Percentiles rank a stretch among this genome's conserved stretches.
Evolutionary conservation across 139 green algal genomes (phyloP).

Genomic region (Medakamo hakoo): DNA sequence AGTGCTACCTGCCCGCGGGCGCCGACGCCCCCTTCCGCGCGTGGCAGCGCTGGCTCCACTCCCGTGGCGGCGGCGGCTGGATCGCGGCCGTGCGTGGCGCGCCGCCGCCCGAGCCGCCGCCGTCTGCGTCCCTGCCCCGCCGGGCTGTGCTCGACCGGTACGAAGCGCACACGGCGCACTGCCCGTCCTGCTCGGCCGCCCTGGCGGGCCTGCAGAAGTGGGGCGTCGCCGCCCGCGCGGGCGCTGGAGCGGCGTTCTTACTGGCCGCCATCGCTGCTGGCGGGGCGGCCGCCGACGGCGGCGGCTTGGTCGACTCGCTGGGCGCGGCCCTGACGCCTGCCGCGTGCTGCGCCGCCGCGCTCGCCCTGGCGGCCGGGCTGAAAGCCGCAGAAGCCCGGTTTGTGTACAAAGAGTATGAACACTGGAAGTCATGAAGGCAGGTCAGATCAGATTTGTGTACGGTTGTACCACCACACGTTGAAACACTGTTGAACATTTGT

Average conservation of each 20-base stretch:
- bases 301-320: background rate
- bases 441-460: too few relatives aligned
- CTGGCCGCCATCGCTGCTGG: background rate
- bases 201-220: background rate
- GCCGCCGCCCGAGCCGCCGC: background rate
- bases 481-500: too few relatives aligned
- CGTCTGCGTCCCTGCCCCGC: background rate
- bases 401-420: background rate
- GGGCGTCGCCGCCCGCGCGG: too few relatives aligned
- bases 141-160: background rate
- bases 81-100: too few relatives aligned
- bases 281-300: too few relatives aligned
- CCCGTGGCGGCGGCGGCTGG: background rate
- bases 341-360: too few relatives aligned
- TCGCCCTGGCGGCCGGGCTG: too few relatives aligned
- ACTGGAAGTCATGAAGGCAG: too few relatives aligned
- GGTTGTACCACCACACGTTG: too few relatives aligned
- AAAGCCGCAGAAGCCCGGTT: background rate
- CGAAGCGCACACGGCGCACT: background rate
- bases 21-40: background rate
- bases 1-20: conserved; percentile 5
- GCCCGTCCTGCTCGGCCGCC: background rate
- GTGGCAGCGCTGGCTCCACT: background rate
- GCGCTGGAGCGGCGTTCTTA: too few relatives aligned
- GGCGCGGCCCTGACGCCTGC: too few relatives aligned